A percentile compares a stretch with the other conserved stretches of the same genome.
Evolutionary conservation across 768 basidiomycete species (phyloP).

Genomic region (Cystobasidiopsis lactophilus): DNA sequence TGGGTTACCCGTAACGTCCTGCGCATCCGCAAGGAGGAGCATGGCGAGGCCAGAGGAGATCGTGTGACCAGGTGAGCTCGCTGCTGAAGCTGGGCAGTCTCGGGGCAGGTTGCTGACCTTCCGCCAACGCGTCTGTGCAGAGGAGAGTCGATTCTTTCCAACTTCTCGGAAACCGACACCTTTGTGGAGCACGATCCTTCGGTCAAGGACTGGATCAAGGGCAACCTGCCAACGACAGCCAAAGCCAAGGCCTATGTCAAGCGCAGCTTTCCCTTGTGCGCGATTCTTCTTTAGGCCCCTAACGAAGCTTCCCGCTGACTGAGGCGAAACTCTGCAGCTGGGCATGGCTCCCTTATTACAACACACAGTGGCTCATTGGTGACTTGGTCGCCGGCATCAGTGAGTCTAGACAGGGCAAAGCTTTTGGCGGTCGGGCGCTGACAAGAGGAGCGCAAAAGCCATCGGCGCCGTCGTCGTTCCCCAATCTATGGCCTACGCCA

Average conservation of each 20-base stretch:
- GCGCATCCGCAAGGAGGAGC: conserved; percentile 2
- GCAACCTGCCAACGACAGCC: background rate
- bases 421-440: no score
- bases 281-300: background rate
- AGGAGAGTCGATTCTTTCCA: conserved; percentile 6
- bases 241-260: background rate
- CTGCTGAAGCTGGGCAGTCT: background rate
- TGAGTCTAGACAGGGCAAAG: no score
- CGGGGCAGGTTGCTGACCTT: background rate
- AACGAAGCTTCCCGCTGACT: background rate
- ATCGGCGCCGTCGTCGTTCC: conserved; percentile 90
- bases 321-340: background rate
- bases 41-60: background rate
- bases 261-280: conserved; percentile 8
- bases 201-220: conserved; percentile 6
- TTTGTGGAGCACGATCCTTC: conserved; percentile 12
- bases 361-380: conserved; percentile 13
- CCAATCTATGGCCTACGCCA: conserved; percentile 37
- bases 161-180: conserved; percentile 4
- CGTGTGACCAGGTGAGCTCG: conserved; percentile 9
- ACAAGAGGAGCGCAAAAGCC: no score
- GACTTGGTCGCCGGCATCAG: conserved; percentile 34
- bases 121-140: no score
- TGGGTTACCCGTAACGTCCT: conserved; percentile 8
- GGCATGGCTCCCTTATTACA: conserved; percentile 9